Conservation (phyloP, 192 early-diverging fungal genomes). For the Rhizoclosmatium sp. region DNA sequence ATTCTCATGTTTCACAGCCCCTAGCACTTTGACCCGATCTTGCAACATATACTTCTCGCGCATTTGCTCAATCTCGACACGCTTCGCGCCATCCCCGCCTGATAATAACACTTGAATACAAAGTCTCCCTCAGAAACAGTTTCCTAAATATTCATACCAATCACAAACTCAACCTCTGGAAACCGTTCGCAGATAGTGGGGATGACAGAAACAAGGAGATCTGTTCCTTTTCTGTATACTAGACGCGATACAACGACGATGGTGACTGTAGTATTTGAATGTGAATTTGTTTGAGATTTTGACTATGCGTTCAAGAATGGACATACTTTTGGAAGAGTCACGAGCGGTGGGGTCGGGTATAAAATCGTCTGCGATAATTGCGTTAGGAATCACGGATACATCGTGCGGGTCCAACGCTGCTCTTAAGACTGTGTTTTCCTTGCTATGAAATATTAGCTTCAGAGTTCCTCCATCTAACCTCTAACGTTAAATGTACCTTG, state of each 20-base stretch:
- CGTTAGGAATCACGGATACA: slow-evolving; percentile 97
- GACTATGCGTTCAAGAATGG: background rate
- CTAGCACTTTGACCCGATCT: slow-evolving; percentile 89
- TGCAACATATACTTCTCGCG: slow-evolving; percentile 91
- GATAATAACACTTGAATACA: background rate
- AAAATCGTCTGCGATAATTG: slow-evolving; percentile 93
- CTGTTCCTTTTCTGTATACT: slow-evolving; percentile 95
- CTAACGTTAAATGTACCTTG: slow-evolving; percentile 64
- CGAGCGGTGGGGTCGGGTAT: slow-evolving; percentile 77
- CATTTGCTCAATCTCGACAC: slow-evolving; percentile 98
- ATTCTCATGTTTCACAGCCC: slow-evolving; percentile 80
- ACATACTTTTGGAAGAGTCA: slow-evolving; percentile 78
- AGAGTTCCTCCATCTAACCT: background rate
- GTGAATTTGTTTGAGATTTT: background rate
- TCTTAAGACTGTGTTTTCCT: slow-evolving; percentile 97
- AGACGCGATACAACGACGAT: slow-evolving; percentile 93
- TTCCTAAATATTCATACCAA: slow-evolving; percentile 64
- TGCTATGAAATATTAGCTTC: slow-evolving; percentile 61
- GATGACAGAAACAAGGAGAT: slow-evolving; percentile 90
- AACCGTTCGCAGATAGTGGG: slow-evolving; percentile 85
- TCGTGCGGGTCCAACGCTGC: slow-evolving; percentile 87
- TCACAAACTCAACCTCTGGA: slow-evolving; percentile 87
- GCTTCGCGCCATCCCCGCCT: slow-evolving; percentile 94
- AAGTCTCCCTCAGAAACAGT: background rate
- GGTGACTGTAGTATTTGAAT: slow-evolving; percentile 66